Evolutionary conservation across 139 green algal species (phyloP).

Genomic region (Bryopsis sp.): DNA sequence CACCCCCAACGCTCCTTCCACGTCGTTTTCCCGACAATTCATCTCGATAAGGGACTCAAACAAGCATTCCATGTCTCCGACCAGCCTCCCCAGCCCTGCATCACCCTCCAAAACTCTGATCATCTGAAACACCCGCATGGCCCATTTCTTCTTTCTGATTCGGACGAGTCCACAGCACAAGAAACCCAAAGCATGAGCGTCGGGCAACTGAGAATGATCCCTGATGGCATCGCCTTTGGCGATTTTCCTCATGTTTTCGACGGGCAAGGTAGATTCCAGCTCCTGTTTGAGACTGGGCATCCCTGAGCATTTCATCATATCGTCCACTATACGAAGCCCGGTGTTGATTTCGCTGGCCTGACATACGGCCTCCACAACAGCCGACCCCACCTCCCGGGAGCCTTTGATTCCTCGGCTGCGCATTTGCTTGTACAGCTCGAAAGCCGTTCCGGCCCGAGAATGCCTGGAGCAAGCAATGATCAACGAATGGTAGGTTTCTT

Average conservation of each 20-base stretch:
- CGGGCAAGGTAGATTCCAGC: not conserved
- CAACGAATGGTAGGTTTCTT: constrained; percentile 32
- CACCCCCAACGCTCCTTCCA: constrained; percentile 6
- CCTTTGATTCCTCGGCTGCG: constrained; percentile 2
- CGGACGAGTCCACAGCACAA: not conserved
- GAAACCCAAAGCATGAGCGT: not conserved
- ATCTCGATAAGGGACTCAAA: constrained; percentile 14
- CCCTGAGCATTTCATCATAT: constrained; percentile 11
- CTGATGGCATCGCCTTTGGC: not conserved
- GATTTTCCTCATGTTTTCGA: not conserved
- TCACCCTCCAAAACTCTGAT: not conserved
- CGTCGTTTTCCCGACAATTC: not conserved
- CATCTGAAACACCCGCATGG: constrained; percentile 1
- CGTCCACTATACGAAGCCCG: constrained; percentile 19
- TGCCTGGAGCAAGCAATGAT: constrained; percentile 30
- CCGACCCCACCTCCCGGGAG: constrained; percentile 23
- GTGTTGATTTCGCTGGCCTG: constrained; percentile 26
- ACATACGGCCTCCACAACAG: constrained; percentile 42
- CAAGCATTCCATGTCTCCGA: not conserved
- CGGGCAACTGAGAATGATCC: not conserved
- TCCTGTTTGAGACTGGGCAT: constrained; percentile 4
- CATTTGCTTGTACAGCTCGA: constrained; percentile 34
- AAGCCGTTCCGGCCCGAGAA: constrained; percentile 18
- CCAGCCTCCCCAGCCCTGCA: not conserved
- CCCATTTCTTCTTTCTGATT: not conserved